Base-by-base conservation (phyloP, 2,329 filamentous ascomycete genomes). In the Colletotrichum lupini region DNA sequence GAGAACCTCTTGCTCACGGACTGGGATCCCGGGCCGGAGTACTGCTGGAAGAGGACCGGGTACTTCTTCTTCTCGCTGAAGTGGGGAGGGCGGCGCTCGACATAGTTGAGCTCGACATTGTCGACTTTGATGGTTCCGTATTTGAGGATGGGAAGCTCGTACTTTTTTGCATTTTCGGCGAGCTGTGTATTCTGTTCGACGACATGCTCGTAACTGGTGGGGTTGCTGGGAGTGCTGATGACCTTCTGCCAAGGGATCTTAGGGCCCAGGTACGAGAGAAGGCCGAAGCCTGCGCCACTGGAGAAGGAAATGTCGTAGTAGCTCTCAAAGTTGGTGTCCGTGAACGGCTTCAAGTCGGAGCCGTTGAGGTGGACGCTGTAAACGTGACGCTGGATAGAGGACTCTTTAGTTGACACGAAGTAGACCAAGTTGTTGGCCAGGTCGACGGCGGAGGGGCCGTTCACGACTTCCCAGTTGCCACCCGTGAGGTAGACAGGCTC, bases 11-110 rank as follows among this genome's bases (percentile, higher is more conserved):
- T 95, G 77, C 90, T 87, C 2, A 99, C 97, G 8, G 90, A 90
- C 81, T 99, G 97, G 22, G 95, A 98, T n/a, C 93, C 94, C 0
- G 97, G 97, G 0, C 97, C 97, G 28, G 94, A 96, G 85, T 99
- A 99, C 72, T 98, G 92, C 79, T 94, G 93, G 87, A 99, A 99
- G 5, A 99, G 89, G 1, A 99, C 95, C 0, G 97, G 97, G 77
- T 99, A 98, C 80, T 93, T 92, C 83, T 94, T 95, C 77, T 91
- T 92, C 22, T 91, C 86, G 81, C 95, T 90, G 80, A 98, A 99
- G 82, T 98, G 93, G 1, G 95, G 93, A 6, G 97, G 97, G 0
- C 95, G 93, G 35, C 95, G 93, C 83, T 99, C 97, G 16, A 98
- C 85, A 77, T 90, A 91, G 82, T 91, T 91, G 77, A 91, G 85